Base-by-base conservation (phyloP, 495 filamentous ascomycete species). In the Schizothecium vesticola region DNA sequence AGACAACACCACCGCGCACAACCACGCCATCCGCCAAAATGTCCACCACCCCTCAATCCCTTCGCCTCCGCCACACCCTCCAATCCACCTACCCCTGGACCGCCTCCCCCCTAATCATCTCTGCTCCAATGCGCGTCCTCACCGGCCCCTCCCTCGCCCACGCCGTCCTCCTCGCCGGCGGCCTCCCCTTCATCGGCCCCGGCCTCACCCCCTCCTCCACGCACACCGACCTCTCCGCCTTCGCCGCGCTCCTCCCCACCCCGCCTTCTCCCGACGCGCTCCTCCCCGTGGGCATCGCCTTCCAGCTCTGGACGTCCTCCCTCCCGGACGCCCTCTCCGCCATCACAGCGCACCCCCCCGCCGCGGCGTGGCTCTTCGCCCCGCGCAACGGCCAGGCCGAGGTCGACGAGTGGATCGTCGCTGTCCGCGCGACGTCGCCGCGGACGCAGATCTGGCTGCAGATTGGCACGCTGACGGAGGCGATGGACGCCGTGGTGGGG, bases 201-300 rank as follows among this genome's bases (percentile, higher is more conserved):
- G 89, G 96, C 70, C 93, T 89, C 2, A 93, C 95, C 85, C 92
- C 94, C 26, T 16, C 76, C 77, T 56, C 80, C 62, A 91, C 90
- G 16, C 90, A 92, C 55, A 90, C 90, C 80, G 92, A 92, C 79
- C 90, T 98, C 59, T 90, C 91, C 74, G 88, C 89, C 71, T 93
- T 79, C 86, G 85, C 70, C 24, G 8, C 19, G 1, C 84, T 92
- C 0, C 81, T 90, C 8, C 73, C 83, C 22, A 57, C 63, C 22
- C 82, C 24, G 82, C 87, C 56, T 74, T 82, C 92, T 88, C 80
- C 86, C 84, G 65, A 82, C 80, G 67, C 86, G 93, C 87, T 94
- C 92, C 95, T 98, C 77, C 94, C 88, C 68, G 89, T 97, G 29
- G 97, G 97, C 80, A 85, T 97, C 61, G 97, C 93, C 57, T 91